These are phyloP conservation scores for Naematelia encephala DNA, from an alignment of 768 basidiomycete genomes.

Conservation along the genomic window DNA sequence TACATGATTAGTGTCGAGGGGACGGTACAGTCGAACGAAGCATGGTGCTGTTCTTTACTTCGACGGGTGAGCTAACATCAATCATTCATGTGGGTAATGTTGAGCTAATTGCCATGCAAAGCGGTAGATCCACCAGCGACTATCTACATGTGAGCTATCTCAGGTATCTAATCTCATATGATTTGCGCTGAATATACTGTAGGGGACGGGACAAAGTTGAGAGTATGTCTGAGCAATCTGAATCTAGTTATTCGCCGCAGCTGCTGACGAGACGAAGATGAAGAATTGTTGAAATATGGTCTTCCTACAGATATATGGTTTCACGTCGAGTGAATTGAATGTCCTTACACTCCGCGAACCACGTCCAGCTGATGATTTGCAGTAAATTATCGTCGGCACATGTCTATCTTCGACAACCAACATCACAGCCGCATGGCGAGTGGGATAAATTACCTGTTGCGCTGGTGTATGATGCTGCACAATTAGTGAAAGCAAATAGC, in stretches of 20 bases:
- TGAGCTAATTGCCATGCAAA: slow-evolving; percentile 52
- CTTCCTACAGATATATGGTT: slow-evolving; percentile 59
- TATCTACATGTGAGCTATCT: slow-evolving; percentile 70
- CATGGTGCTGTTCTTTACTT: slow-evolving; percentile 68
- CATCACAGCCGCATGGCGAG: slow-evolving; percentile 57
- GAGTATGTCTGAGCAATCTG: slow-evolving; percentile 60
- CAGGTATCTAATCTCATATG: too few species aligned
- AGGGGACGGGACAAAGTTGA: slow-evolving; percentile 87
- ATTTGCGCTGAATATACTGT: slow-evolving; percentile 2
- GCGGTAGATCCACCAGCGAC: slow-evolving; percentile 60
- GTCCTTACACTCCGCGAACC: not conserved
- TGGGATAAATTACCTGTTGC: slow-evolving; percentile 86
- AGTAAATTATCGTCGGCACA: slow-evolving; percentile 80
- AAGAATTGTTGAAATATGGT: slow-evolving; percentile 86
- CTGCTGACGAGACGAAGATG: slow-evolving; percentile 61
- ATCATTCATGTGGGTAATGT: slow-evolving; percentile 9
- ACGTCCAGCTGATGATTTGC: not conserved
- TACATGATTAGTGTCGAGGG: too few species aligned
- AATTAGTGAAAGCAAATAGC: slow-evolving; percentile 95
- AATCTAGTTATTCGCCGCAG: not conserved
- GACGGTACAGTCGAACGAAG: not conserved
- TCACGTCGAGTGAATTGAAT: slow-evolving; percentile 69
- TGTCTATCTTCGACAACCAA: slow-evolving; percentile 88
- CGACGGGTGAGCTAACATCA: slow-evolving; percentile 52
- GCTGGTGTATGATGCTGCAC: slow-evolving; percentile 79